Conservation (phyloP, 805 yeast species). For the Wickerhamomyces kurtzmanii region DNA sequence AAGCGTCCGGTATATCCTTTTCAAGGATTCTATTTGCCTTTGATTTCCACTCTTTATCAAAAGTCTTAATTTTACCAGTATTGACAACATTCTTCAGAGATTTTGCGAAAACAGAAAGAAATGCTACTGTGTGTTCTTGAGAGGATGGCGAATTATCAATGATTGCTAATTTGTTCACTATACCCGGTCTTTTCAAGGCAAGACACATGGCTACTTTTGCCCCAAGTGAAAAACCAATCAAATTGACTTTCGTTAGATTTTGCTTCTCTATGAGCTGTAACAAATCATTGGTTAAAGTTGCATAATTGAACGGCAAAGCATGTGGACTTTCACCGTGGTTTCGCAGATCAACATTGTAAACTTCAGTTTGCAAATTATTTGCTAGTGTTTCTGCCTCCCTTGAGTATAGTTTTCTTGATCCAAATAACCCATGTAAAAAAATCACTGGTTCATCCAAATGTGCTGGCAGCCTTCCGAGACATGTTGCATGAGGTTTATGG, state of each 20-base stretch:
- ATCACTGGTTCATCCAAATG: no score
- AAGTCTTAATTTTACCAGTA: constrained; percentile 26
- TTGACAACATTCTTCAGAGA: constrained; percentile 76
- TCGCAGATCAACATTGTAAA: constrained; percentile 68
- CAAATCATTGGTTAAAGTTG: constrained; percentile 80
- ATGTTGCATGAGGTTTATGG: no score
- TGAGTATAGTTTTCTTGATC: constrained; percentile 45
- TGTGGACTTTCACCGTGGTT: constrained; percentile 95
- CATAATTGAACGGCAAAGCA: constrained; percentile 59
- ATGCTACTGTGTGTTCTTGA: constrained; percentile 17
- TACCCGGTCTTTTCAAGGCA: constrained; percentile 55
- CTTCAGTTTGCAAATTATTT: constrained; percentile 60
- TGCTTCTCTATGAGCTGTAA: constrained; percentile 46
- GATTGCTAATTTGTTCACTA: constrained; percentile 53
- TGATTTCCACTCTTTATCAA: constrained; percentile 43
- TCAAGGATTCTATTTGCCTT: constrained; percentile 88
- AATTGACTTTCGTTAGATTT: constrained; percentile 35
- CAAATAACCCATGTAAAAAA: constrained; percentile 84
- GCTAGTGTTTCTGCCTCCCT: constrained; percentile 27
- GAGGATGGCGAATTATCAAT: constrained; percentile 95
- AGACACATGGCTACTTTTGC: constrained; percentile 91
- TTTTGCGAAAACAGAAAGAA: constrained; percentile 20
- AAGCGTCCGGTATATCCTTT: constrained; percentile 82
- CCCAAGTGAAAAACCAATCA: constrained; percentile 85
- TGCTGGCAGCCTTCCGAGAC: no score